Evolutionary conservation across 2,329 filamentous ascomycete genomes (phyloP).

Genomic region (Leptographium wingfieldii): DNA sequence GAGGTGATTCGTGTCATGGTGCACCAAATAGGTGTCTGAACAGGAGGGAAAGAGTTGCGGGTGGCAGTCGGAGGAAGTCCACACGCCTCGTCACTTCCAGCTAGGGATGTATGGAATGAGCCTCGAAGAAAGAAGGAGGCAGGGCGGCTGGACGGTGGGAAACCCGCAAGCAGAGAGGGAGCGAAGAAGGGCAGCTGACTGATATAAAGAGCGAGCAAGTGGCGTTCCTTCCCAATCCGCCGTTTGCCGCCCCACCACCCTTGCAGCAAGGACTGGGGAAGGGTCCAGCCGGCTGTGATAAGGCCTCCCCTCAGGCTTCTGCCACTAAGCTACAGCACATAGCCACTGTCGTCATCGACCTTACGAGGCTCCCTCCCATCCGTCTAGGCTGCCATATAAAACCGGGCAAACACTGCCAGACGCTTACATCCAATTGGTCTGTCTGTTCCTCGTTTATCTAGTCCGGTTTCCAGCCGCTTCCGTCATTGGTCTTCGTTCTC

Average conservation of each 20-base stretch:
- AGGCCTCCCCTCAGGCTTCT: neutral
- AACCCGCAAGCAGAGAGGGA: neutral
- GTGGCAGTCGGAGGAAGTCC: neutral
- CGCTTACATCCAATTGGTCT: neutral
- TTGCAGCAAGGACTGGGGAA: neutral
- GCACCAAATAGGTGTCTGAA: neutral
- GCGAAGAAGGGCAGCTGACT: neutral
- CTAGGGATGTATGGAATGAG: neutral
- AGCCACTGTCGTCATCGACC: slow-evolving; percentile 6
- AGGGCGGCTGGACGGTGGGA: neutral
- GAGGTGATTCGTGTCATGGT: neutral
- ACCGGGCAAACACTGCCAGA: neutral
- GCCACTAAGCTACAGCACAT: neutral
- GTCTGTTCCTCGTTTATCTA: neutral
- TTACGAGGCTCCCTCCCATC: slow-evolving; percentile 3
- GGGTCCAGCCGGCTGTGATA: neutral
- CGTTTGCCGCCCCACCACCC: neutral
- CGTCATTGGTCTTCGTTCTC: neutral
- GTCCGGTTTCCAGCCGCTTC: neutral
- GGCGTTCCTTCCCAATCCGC: neutral
- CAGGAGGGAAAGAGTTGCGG: neutral
- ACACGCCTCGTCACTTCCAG: neutral
- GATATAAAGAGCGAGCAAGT: neutral
- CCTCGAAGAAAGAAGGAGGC: neutral
- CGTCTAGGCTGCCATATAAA: slow-evolving; percentile 1